These are phyloP conservation scores for Drosera spatulata DNA, from an alignment of 179 eudicot genomes.

Conservation along the genomic window DNA sequence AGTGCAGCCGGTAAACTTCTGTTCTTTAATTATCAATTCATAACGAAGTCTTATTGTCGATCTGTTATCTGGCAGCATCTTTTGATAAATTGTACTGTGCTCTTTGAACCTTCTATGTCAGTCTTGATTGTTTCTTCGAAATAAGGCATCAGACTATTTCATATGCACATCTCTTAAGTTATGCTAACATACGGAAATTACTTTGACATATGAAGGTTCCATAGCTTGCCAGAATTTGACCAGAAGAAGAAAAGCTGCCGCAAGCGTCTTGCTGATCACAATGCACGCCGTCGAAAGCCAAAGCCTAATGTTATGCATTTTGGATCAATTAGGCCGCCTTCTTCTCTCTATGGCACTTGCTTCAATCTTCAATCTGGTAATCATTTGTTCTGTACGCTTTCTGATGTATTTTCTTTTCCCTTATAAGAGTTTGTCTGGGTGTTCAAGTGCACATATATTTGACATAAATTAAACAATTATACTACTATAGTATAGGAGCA, in stretches of 20 bases:
- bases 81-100: too few relatives aligned
- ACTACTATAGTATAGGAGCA: too few relatives aligned
- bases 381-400: neutral
- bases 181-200: neutral
- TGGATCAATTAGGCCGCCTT: slow-evolving; percentile 45
- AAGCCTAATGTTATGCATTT: slow-evolving; percentile 66
- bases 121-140: too few relatives aligned
- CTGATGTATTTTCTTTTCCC: neutral
- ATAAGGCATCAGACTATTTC: too few relatives aligned
- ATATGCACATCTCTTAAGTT: too few relatives aligned
- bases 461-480: too few relatives aligned
- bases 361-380: neutral
- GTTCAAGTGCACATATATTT: too few relatives aligned
- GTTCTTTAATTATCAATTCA: neutral
- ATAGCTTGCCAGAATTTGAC: slow-evolving; percentile 73
- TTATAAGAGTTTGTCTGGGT: too few relatives aligned
- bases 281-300: slow-evolving; percentile 93
- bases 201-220: slow-evolving; percentile 54
- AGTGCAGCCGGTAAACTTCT: slow-evolving; percentile 85
- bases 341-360: slow-evolving; percentile 49
- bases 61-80: too few relatives aligned
- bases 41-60: too few relatives aligned
- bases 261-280: slow-evolving; percentile 89
- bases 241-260: slow-evolving; percentile 95
- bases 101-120: too few relatives aligned